Conservation (phyloP, 2,329 filamentous ascomycete species). For the Aspergillus hortae region DNA sequence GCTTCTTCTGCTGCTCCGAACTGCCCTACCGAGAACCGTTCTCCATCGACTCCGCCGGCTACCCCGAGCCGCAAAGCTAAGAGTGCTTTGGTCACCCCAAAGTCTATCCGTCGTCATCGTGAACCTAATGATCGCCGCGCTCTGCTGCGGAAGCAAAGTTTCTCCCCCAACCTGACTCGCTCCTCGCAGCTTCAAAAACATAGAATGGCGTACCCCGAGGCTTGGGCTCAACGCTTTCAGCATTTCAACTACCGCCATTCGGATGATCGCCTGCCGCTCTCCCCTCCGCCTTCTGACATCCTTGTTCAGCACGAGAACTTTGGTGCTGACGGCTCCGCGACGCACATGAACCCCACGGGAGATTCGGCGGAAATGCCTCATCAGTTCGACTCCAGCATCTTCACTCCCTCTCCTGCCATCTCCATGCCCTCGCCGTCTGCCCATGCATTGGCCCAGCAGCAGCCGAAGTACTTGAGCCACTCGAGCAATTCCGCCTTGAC, state of each 20-base stretch:
- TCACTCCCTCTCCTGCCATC: constrained; percentile 30
- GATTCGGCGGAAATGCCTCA: constrained; percentile 28
- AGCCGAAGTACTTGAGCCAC: constrained; percentile 31
- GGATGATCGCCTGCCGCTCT: constrained; percentile 41
- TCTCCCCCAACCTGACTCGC: constrained; percentile 53
- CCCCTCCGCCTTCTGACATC: constrained; percentile 45
- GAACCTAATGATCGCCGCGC: constrained; percentile 40
- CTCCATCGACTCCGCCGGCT: constrained; percentile 34
- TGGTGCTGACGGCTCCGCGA: constrained; percentile 24
- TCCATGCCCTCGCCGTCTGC: constrained; percentile 32
- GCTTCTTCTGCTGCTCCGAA: constrained; percentile 19
- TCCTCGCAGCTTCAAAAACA: constrained; percentile 46
- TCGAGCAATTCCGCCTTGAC: constrained; percentile 27
- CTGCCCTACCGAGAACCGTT: constrained; percentile 16
- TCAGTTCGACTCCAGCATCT: constrained; percentile 32
- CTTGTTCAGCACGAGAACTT: constrained; percentile 38
- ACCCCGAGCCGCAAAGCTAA: constrained; percentile 37
- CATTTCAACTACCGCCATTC: constrained; percentile 50
- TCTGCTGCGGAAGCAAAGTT: constrained; percentile 40
- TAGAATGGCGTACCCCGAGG: constrained; percentile 41
- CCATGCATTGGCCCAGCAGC: constrained; percentile 26
- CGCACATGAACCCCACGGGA: constrained; percentile 34
- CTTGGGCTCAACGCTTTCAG: constrained; percentile 54
- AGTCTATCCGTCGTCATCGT: constrained; percentile 36
- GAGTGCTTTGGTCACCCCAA: constrained; percentile 36